Base-by-base conservation (phyloP, 179 eudicot genomes). In the Spergularia azorica region DNA sequence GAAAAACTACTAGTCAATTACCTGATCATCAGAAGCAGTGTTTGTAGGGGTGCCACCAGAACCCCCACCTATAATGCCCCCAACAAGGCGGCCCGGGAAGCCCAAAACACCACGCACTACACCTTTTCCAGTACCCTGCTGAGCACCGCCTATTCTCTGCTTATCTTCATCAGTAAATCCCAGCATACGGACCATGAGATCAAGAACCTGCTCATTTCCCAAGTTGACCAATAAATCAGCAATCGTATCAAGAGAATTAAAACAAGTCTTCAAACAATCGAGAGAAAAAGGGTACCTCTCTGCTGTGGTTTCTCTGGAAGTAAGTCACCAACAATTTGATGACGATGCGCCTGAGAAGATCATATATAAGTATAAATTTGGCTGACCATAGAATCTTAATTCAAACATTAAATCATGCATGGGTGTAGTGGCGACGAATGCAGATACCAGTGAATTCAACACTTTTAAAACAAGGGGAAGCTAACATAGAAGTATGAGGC, bases 161-260 rank as follows among this genome's bases (percentile, higher is more conserved):
- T 95, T 95, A 73, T 95, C 99, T 63, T 95, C 99, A 13, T 95
- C 98, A 32, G 98, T 86, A 80, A 95, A 95, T 77, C 99, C 99
- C 64, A 95, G 93, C 99, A 95, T 89, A 76, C 98, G 92, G 80
- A 90, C 95, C 97, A 95, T 95, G 78, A 95, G 94, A 84, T 95
- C 99, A 68, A 95, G 91, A 58, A 95, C 99, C 99, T 95, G 87
- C 73, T 50, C 81, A 74, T 14, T 79, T 72, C 39, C 55, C 38
- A 63, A 18, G 67, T 66, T 48, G 63, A 76, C 50, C 58, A 75
- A 48, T 50, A 50, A 66, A 76, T 62, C 52, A 80, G 72, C 64
- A 61, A 71, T 56, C 20, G 70, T 66, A 72, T 10, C 32, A 65
- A 58, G 51, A 26, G 16, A 2, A n/a, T 32, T 36, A 36, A 12